Evolutionary conservation across 306 rosid species (phyloP), one percentile per base, ranked within the genome.

Genomic region (Acmispon strigosus): DNA sequence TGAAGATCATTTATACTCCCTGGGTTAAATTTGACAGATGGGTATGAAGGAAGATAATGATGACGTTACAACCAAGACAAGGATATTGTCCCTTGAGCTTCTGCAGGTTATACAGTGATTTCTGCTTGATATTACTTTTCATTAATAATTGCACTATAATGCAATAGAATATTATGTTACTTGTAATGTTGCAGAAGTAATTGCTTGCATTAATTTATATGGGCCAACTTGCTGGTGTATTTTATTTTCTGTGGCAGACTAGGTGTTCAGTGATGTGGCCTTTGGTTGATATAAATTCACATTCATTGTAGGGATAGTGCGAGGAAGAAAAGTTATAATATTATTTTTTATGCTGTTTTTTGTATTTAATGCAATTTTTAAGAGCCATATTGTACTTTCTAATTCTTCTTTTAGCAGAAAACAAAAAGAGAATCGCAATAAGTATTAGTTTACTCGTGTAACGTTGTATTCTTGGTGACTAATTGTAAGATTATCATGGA

Each of bases 41-140:
- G 96, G 96, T 57, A 91, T 91, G 97, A 95, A 95, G 90, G 99
- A 95, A 83, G 99, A 95, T 70, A 86, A 61, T 32, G 96, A 95
- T 56, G 99, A 95, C 81, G 93, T 95, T 72, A 88, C 99, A 32
- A 84, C 87, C 73, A 95, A 90, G 90, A 86, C 97, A 51, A 84
- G 99, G 57, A 91, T 95, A 62, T 80, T 95, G 77, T 95, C 99
- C 81, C 99, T 95, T 72, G 99, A 95, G 87, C 99, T 95, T 74
- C 85, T 95, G 83, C 99, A 95, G 97, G 99, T 95, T 80, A 76
- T 64, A 73, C 76, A 41, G 70, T 77, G 78, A 57, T 68, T 44
- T 73, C 59, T 69, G 29, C 81, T 72, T 78, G 57, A 32, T 59
- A 34, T 63, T 62, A 41, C 16, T 44, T 70, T 41, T 32, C 41